Evolutionary conservation across 768 basidiomycete genomes (phyloP), one percentile per base, ranked within the genome.

Genomic region (Panaeolus papilionaceus): DNA sequence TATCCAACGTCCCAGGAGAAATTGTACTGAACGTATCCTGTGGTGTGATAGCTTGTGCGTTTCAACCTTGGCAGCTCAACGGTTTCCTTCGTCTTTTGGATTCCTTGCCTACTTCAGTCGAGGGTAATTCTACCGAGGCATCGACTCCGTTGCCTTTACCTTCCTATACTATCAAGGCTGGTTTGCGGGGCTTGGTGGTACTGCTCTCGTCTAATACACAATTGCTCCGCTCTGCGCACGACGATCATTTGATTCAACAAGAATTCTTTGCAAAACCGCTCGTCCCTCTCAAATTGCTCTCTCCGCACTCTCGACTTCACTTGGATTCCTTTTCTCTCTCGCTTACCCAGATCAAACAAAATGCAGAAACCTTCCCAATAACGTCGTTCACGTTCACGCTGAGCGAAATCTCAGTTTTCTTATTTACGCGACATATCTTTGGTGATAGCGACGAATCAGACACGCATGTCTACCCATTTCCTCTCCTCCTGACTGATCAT

Each of bases 401-500:
- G 11, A 70, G 72, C 10, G 91, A 92, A 58, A 11, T 92, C 1
- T 90, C 90, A 16, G 72, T 86, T 10, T 89, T 92, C 69, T 80
- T 82, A 11, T 86, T 91, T 71, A 47, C 33, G 38, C 63, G 47
- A 66, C 64, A 38, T 12, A 11, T 11, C 3, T 58, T 58, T 37
- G 12, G 28, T 33, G 28, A 20, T 33, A 4, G 42, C 18, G 61
- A 64, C 44, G 44, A 58, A 20, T 16, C 65, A 18, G 14, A 33
- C 26, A 18, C 28, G 0, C 39, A 73, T 23, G 64, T 81, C 58
- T 67, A 71, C 20, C 86, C 89, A 28, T 83, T 85, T 14, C 95
- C 95, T 12, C 78, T 97, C 51, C 73, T 97, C 18, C 85, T 95
- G 61, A 89, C 88, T 10, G 95, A 96, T 72, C 84, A 83, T n/a